phyloP scores from a whole-genome alignment of 2,329 filamentous ascomycete genomes.

The Thielaviopsis ethacetica region DNA sequence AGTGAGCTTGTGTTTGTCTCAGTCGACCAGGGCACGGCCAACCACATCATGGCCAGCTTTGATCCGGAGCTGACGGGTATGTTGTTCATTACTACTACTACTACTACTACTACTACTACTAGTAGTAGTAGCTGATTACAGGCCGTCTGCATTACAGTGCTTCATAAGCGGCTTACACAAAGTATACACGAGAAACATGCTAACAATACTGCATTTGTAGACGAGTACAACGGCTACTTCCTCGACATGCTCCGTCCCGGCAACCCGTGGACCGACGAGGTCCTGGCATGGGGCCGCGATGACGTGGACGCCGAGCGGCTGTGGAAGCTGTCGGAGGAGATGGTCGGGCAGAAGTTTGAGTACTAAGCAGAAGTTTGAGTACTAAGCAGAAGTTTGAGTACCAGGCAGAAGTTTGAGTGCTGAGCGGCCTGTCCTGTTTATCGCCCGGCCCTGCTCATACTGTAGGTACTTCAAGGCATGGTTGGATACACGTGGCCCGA shows the following conservation, averaged over 20 bases:
- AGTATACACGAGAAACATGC: too few species aligned
- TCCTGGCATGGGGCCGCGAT: constrained; percentile 6
- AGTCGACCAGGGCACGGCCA: constrained; percentile 2
- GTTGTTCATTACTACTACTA: not conserved
- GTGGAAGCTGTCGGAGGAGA: constrained; percentile 13
- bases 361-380: not conserved
- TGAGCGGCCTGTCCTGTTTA: not conserved
- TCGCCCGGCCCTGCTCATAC: too few species aligned
- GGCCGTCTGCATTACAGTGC: too few species aligned
- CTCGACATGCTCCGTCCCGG: not conserved
- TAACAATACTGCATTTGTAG: not conserved
- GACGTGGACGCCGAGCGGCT: constrained; percentile 12
- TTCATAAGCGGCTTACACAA: too few species aligned
- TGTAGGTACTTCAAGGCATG: constrained; percentile 1
- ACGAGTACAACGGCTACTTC: not conserved
- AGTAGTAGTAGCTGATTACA: too few species aligned
- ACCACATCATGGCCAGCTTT: not conserved
- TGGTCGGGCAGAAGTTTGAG: constrained; percentile 6
- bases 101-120: not conserved
- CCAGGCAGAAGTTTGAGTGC: not conserved
- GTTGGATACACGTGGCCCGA: constrained; percentile 2
- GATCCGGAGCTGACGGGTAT: not conserved
- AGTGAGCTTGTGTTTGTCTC: not conserved
- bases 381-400: not conserved
- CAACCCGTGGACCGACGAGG: not conserved